Base-by-base conservation (phyloP, 148 eudicot genomes). In the Camellia japonica region DNA sequence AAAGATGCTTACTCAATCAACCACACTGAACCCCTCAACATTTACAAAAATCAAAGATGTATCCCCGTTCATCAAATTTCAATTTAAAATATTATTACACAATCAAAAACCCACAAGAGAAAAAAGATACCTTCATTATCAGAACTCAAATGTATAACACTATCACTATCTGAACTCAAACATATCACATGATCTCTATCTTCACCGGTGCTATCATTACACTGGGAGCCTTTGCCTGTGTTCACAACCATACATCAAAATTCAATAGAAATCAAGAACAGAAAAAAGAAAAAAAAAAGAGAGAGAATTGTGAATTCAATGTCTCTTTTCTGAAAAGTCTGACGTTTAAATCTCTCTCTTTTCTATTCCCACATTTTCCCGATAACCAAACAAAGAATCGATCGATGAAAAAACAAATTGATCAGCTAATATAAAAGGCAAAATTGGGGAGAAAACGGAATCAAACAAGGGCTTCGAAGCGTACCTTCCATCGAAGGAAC, bases 401-500 rank as follows among this genome's bases (percentile, higher is more conserved):
- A 67, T 68, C 16, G 72, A 42, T 43, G 4, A 18, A 10, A 5
- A n/a, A 51, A 16, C 10, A 66, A n/a, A 44, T 12, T 12, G 41
- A 8, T 38, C 20, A 15, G 14, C 15, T 16, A 77, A 23, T 0
- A 64, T 16, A 6, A 2, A 7, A 12, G 5, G 19, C 51, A 3
- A 59, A 54, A 13, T 5, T 46, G 68, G 64, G 52, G 19, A 41
- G 47, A 18, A 49, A 41, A 41, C 1, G 42, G 66, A 66, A 44
- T n/a, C 4, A 51, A 46, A 54, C 18, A 55, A 56, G 10, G n/a
- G 52, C 54, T 5, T 41, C 5, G 54, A 78, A 69, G 38, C 18
- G 6, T 70, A 83, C 86, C 80, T 58, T 72, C n/a, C 20, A 4
- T 41, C 7, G 80, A 80, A 80, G 80, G 59, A 10, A 55, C 77